phyloP scores from a whole-genome alignment of 352 stramenopile species.

The Peronosclerospora sorghi region DNA sequence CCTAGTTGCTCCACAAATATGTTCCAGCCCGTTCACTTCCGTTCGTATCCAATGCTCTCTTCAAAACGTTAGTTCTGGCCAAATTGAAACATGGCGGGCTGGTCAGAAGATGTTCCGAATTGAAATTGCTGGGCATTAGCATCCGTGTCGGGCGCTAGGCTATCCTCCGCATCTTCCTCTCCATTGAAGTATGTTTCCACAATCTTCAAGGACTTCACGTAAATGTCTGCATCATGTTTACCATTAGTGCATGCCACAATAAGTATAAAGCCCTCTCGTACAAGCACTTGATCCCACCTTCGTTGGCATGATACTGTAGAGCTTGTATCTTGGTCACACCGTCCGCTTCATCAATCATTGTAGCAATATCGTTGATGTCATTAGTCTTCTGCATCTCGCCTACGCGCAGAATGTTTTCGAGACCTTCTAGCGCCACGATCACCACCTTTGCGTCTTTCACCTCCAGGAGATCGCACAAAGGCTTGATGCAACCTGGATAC shows the following conservation, averaged over 20 bases:
- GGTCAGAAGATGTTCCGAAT: constrained; percentile 49
- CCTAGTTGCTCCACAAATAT: no score
- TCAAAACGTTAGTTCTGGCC: constrained; percentile 64
- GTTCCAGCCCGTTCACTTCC: no score
- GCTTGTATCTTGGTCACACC: constrained; percentile 96
- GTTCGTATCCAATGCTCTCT: no score
- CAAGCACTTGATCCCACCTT: constrained; percentile 91
- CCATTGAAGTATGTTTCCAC: constrained; percentile 97
- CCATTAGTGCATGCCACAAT: not conserved
- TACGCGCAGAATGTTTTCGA: constrained; percentile 89
- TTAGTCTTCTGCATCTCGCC: constrained; percentile 83
- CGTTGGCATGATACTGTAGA: constrained; percentile 94
- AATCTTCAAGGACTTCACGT: constrained; percentile 93
- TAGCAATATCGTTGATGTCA: constrained; percentile 90
- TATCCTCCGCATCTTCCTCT: constrained; percentile 93
- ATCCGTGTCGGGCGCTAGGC: constrained; percentile 57
- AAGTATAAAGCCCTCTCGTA: no score
- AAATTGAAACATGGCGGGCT: constrained; percentile 80
- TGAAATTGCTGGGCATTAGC: constrained; percentile 69
- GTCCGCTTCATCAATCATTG: constrained; percentile 92
- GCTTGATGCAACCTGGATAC: constrained; percentile 86
- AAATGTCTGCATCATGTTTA: constrained; percentile 55
- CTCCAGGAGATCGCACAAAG: constrained; percentile 91
- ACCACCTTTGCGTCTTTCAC: constrained; percentile 93
- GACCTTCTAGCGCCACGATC: constrained; percentile 93